Base-by-base conservation (phyloP, 2,329 filamentous ascomycete genomes). In the Alternaria sp. region DNA sequence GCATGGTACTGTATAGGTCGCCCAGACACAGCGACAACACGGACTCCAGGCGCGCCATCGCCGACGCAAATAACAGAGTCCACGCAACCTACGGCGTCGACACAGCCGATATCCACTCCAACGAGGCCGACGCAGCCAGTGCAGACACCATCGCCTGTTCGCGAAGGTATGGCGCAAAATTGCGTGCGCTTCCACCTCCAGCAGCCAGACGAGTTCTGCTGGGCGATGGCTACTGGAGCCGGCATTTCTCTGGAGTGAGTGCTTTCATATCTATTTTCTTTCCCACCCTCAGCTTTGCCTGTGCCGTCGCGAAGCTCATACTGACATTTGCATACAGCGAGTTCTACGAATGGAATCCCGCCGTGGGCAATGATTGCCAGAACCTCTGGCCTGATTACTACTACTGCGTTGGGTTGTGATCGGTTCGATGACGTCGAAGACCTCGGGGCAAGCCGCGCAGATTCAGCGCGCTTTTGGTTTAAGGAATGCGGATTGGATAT, bases 331-430 rank as follows among this genome's bases (percentile, higher is more conserved):
- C 5, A 12, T 15, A 9, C 5, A 46, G 44, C 19, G 19, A 46
- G 15, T 56, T 56, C 2, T 56, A 56, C 53, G 53, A 32, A n/a
- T 56, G 40, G 53, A 56, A 56, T 30, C 53, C 40, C 12, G 53
- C 53, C 21, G 53, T 56, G n/a, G 53, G 53, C n/a, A 26, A 43
- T 6, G 53, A 56, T 11, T 56, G 53, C 26, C 53, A 56, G 26
- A 47, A 21, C 23, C 36, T 56, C 6, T 25, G 40, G 36, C 53
- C 53, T n/a, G 43, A 45, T 32, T 56, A 56, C 40, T 56, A 56
- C 26, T 32, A 43, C 10, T 56, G 40, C 23, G 25, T 30, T 7
- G 53, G 53, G 11, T 6, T 46, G 1, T 10, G 3, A 46, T 23
- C 21, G 21, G 4, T 23, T 23, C 21, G 21, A 23, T 5, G 21